Evolutionary conservation across 2,329 filamentous ascomycete species (phyloP).

Genomic region (Fusarium sp.): DNA sequence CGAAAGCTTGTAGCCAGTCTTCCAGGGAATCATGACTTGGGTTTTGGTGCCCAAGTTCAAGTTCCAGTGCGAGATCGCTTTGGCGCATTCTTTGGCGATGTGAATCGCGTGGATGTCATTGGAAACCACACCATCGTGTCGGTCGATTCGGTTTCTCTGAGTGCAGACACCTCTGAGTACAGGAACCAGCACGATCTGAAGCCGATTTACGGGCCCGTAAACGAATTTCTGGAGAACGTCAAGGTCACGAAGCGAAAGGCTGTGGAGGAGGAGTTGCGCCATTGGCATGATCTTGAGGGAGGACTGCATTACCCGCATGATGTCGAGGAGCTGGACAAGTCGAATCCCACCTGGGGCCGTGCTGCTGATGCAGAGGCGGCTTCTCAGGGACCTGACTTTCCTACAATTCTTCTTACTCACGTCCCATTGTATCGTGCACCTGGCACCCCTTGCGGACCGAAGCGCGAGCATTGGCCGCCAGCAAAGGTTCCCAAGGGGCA

Average conservation of each 20-base stretch:
- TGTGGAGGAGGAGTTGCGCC: conserved; percentile 75
- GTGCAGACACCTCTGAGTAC: conserved; percentile 71
- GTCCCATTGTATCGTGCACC: conserved; percentile 87
- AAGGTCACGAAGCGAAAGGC: conserved; percentile 74
- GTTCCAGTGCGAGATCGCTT: conserved; percentile 84
- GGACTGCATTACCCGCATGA: conserved; percentile 68
- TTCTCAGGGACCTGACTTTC: conserved; percentile 71
- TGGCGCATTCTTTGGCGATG: conserved; percentile 87
- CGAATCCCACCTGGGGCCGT: conserved; percentile 46
- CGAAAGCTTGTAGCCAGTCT: conserved; percentile 85
- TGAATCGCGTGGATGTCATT: conserved; percentile 90
- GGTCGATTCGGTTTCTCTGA: conserved; percentile 88
- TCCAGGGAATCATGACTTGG: conserved; percentile 95
- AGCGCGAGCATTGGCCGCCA: conserved; percentile 86
- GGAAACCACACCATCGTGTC: conserved; percentile 97
- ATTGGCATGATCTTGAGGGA: conserved; percentile 70
- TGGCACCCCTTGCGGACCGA: conserved; percentile 87
- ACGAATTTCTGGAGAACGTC: conserved; percentile 79
- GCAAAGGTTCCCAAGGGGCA: conserved; percentile 71
- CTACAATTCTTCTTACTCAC: conserved; percentile 89
- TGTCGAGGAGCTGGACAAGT: conserved; percentile 68
- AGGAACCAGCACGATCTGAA: conserved; percentile 63
- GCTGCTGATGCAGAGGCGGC: conserved; percentile 54
- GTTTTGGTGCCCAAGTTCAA: conserved; percentile 89
- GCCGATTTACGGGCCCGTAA: conserved; percentile 79